These are phyloP conservation scores for Alternaria sp. DNA, from an alignment of 2,329 filamentous ascomycete genomes.

Conservation along the genomic window DNA sequence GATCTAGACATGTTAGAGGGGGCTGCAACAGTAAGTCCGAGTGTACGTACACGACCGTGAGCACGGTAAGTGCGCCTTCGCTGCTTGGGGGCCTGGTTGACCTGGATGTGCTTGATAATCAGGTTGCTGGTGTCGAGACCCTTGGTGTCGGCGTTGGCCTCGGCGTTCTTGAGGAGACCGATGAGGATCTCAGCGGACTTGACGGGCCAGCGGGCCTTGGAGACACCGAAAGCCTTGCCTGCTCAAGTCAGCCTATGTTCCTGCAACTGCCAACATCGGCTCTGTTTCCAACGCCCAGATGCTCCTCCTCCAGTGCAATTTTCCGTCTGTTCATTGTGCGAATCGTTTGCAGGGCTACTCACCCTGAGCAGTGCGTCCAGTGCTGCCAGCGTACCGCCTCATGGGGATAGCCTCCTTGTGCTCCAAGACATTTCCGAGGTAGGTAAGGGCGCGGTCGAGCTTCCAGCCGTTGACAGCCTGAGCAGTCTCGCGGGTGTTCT, in stretches of 20 bases:
- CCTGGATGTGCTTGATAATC: constrained; percentile 99
- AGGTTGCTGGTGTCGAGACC: constrained; percentile 86
- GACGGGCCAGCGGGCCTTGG: constrained; percentile 97
- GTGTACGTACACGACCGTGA: constrained; percentile 92
- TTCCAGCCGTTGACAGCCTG: constrained; percentile 99
- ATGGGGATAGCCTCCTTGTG: constrained; percentile 98
- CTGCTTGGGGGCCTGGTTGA: constrained; percentile 99
- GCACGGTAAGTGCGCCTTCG: constrained; percentile 99
- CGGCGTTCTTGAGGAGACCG: constrained; percentile 74
- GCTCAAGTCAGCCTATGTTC: constrained; percentile 39
- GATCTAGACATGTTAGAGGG: constrained; percentile 68
- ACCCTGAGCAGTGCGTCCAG: constrained; percentile 97
- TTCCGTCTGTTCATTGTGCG: constrained; percentile 9
- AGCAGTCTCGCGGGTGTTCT: constrained; percentile 99
- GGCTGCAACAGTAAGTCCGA: neutral
- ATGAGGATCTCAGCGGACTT: constrained; percentile 99
- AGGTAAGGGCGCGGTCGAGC: constrained; percentile 90
- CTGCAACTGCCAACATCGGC: constrained; percentile 14
- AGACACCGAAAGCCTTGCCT: constrained; percentile 99
- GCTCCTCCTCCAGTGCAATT: constrained; percentile 2
- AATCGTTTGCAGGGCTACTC: constrained; percentile 59
- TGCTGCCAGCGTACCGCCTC: constrained; percentile 96
- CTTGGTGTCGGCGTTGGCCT: constrained; percentile 57
- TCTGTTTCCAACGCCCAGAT: neutral
- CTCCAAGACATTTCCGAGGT: constrained; percentile 97